A percentile compares a stretch with the other conserved stretches of the same genome.
phyloP scores from a whole-genome alignment of 257 asterid genomes.

The Datura wrightii region DNA sequence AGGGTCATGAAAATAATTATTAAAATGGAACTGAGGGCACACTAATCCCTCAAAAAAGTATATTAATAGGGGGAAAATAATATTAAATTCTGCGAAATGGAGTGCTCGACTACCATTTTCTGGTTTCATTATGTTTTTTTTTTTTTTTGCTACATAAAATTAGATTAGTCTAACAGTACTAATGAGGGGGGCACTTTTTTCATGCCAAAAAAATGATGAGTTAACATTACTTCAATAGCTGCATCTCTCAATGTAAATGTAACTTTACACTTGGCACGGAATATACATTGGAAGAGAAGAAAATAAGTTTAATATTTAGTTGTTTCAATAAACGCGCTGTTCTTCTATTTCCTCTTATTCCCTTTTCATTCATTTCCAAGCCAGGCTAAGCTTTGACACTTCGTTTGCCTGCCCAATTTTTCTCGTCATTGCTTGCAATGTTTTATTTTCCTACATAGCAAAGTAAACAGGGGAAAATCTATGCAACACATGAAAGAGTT shows the following conservation, averaged over 20 bases:
- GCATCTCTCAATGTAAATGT: background rate
- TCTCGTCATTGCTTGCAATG: background rate
- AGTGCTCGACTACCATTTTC: too few species aligned
- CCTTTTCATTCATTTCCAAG: background rate
- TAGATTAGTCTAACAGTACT: too few species aligned
- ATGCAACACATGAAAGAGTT: background rate
- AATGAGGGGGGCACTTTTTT: too few species aligned
- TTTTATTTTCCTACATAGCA: background rate
- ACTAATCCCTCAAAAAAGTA: too few species aligned
- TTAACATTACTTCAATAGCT: background rate
- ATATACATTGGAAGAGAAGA: background rate
- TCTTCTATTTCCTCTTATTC: background rate
- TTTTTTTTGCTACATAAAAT: too few species aligned
- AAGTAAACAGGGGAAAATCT: background rate
- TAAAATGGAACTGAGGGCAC: too few species aligned
- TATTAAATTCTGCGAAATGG: too few species aligned
- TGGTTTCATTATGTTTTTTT: too few species aligned
- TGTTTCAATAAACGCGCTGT: background rate
- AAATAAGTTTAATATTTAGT: background rate
- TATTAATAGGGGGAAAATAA: too few species aligned
- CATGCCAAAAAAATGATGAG: too few species aligned
- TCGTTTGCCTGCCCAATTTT: background rate
- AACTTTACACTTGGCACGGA: background rate
- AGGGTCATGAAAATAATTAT: too few species aligned
- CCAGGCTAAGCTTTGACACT: background rate